phyloP scores from a whole-genome alignment of 2,329 filamentous ascomycete genomes.

The Fusarium irregulare region DNA sequence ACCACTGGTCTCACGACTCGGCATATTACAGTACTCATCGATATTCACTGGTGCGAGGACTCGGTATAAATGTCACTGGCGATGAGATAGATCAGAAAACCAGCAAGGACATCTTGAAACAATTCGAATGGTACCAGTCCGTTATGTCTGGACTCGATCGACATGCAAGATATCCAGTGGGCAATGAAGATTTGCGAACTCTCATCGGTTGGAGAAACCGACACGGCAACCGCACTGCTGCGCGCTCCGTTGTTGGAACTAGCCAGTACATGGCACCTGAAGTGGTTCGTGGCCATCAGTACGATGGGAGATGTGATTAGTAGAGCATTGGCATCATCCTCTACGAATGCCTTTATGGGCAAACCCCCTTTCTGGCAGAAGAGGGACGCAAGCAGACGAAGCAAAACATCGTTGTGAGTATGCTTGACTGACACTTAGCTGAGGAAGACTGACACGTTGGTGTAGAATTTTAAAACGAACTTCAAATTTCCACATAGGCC shows the following conservation, averaged over 20 bases:
- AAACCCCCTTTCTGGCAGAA: conserved; percentile 88
- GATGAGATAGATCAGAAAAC: conserved; percentile 77
- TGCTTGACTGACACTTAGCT: not conserved
- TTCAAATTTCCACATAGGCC: conserved; percentile 77
- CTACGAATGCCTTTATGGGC: conserved; percentile 93
- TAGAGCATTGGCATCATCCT: conserved; percentile 96
- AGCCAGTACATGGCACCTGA: conserved; percentile 99
- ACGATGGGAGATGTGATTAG: conserved; percentile 95
- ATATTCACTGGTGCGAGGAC: conserved; percentile 79
- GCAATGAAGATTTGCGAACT: conserved; percentile 47
- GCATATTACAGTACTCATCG: conserved; percentile 87
- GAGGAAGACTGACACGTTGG: conserved; percentile 16
- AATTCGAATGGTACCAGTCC: conserved; percentile 49
- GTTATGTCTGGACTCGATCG: conserved; percentile 49
- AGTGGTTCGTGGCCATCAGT: conserved; percentile 82
- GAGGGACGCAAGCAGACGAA: conserved; percentile 85
- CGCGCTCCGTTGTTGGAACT: conserved; percentile 89
- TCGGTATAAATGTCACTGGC: conserved; percentile 79
- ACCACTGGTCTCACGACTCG: conserved; percentile 93
- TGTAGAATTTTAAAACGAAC: conserved; percentile 74
- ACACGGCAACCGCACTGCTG: conserved; percentile 75
- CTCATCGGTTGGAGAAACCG: conserved; percentile 78
- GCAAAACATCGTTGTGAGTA: conserved; percentile 79
- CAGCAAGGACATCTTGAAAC: conserved; percentile 51
- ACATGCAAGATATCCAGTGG: conserved; percentile 49